Conservation (phyloP, 2,329 filamentous ascomycete genomes). For the Cladosporium velox region DNA sequence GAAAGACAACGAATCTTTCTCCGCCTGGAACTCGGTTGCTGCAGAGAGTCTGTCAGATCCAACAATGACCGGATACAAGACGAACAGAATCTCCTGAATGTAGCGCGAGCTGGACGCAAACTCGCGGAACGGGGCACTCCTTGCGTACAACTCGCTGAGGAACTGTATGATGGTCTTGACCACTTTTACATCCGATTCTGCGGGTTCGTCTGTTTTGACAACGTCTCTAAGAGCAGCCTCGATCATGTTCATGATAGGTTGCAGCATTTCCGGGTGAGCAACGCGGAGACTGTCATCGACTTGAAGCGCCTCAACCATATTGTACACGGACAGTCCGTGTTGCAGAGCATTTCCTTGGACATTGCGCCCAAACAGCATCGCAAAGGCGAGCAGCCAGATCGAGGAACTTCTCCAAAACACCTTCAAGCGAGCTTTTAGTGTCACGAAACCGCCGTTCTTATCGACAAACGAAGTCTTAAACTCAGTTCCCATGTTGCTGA, state of each 20-base stretch:
- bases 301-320: constrained; percentile 71
- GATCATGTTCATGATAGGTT: constrained; percentile 82
- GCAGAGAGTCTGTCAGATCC: constrained; percentile 81
- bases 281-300: constrained; percentile 62
- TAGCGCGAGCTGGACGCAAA: constrained; percentile 81
- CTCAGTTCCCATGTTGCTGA: constrained; percentile 76
- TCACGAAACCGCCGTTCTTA: constrained; percentile 83
- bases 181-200: constrained; percentile 58
- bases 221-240: constrained; percentile 78
- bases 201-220: constrained; percentile 57
- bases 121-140: constrained; percentile 76
- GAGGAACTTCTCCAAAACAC: constrained; percentile 85
- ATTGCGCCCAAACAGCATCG: constrained; percentile 83
- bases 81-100: constrained; percentile 73
- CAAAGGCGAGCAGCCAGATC: constrained; percentile 85
- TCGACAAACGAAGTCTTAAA: constrained; percentile 85
- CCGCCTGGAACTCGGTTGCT: constrained; percentile 82
- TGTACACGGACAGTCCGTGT: constrained; percentile 72
- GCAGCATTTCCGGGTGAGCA: constrained; percentile 73
- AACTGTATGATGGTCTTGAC: constrained; percentile 78
- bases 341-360: constrained; percentile 70
- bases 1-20: constrained; percentile 78
- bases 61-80: constrained; percentile 85
- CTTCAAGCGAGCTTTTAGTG: constrained; percentile 79
- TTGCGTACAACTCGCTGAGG: constrained; percentile 73